phyloP scores from a whole-genome alignment of 352 stramenopile genomes.

The Globisporangium echinulatum region DNA sequence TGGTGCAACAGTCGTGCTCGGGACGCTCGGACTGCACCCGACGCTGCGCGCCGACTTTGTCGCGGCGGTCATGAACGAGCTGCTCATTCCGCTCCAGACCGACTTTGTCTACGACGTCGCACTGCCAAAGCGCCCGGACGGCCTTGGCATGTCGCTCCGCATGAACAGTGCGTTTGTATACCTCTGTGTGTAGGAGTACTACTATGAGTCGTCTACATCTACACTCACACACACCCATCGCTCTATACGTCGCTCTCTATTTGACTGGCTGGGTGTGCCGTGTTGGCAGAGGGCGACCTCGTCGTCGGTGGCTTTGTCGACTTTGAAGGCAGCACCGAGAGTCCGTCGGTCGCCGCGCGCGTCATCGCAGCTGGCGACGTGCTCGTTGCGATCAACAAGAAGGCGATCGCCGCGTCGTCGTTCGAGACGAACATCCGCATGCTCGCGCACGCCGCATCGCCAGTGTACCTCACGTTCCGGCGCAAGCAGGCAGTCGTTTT shows the following conservation, averaged over 20 bases:
- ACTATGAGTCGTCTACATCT: not conserved
- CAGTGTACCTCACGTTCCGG: slow-evolving; percentile 80
- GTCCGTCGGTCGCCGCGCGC: slow-evolving; percentile 62
- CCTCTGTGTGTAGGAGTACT: not conserved
- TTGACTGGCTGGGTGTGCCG: slow-evolving; percentile 1
- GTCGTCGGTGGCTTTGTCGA: slow-evolving; percentile 79
- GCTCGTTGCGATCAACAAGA: slow-evolving; percentile 85
- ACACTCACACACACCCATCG: not conserved
- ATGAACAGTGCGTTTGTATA: slow-evolving; percentile 59
- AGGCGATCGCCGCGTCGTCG: slow-evolving; percentile 77
- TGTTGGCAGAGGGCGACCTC: slow-evolving; percentile 54
- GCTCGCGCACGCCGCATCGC: slow-evolving; percentile 68
- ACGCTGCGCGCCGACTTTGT: slow-evolving; percentile 77
- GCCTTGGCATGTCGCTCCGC: slow-evolving; percentile 80
- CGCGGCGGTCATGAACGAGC: slow-evolving; percentile 76
- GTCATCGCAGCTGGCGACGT: slow-evolving; percentile 76
- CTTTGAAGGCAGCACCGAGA: slow-evolving; percentile 77
- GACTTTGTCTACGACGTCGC: slow-evolving; percentile 81
- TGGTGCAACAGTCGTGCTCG: slow-evolving; percentile 54
- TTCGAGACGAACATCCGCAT: slow-evolving; percentile 86
- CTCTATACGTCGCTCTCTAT: slow-evolving; percentile 6
- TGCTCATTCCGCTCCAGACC: slow-evolving; percentile 72
- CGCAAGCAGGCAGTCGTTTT: slow-evolving; percentile 53
- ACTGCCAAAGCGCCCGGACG: slow-evolving; percentile 70
- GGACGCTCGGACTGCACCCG: slow-evolving; percentile 63